Evolutionary conservation across 805 yeast species (phyloP).

Genomic region (Schizosaccharomyces cryophilus): DNA sequence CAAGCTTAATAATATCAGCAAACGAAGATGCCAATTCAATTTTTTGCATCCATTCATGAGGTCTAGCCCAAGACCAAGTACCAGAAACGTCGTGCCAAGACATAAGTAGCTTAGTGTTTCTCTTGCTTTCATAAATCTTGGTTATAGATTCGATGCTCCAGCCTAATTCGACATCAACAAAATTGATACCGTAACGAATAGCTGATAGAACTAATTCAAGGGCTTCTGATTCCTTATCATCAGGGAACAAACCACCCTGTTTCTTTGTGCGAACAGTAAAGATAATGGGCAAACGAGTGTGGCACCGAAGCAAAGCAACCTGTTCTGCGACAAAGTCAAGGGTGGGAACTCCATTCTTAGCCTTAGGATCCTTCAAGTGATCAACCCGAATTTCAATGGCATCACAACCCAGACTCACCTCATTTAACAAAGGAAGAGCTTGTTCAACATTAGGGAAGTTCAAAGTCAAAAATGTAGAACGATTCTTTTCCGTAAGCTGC

Average conservation of each 20-base stretch:
- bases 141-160: conserved; percentile 33
- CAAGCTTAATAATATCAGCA: conserved; percentile 59
- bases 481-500: conserved; percentile 17
- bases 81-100: conserved; percentile 61
- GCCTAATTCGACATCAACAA: conserved; percentile 54
- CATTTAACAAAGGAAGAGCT: conserved; percentile 23
- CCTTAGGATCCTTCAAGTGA: conserved; percentile 21
- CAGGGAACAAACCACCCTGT: conserved; percentile 69
- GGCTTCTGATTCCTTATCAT: conserved; percentile 24
- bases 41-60: conserved; percentile 44
- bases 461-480: conserved; percentile 47
- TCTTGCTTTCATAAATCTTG: conserved; percentile 26
- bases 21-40: conserved; percentile 40
- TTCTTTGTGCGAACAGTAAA: conserved; percentile 52
- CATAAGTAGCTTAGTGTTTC: conserved; percentile 49
- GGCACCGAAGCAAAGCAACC: conserved; percentile 40
- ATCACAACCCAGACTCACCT: conserved; percentile 39
- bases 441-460: conserved; percentile 37
- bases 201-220: conserved; percentile 33
- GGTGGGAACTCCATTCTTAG: conserved; percentile 14
- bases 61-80: conserved; percentile 32
- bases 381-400: conserved; percentile 76
- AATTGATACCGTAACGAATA: conserved; percentile 55
- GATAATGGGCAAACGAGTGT: conserved; percentile 46
- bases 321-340: conserved; percentile 43